Percentiles rank a stretch among this genome's conserved stretches.
Conservation (phyloP, 306 rosid genomes). For the Glycyrrhiza uralensis region DNA sequence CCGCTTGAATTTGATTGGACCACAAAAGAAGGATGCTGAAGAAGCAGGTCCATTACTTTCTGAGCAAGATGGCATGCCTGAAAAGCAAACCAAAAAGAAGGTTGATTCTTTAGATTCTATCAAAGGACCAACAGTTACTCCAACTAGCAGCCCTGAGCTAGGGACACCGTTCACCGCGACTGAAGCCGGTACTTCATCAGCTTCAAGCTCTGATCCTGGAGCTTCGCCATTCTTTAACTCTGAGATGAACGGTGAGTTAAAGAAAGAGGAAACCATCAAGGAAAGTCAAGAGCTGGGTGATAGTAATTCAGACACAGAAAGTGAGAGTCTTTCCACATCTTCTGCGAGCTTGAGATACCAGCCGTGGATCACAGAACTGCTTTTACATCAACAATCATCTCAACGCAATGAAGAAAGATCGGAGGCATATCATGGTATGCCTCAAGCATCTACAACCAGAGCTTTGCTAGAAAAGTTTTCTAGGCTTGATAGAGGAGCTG, state of each 20-base stretch:
- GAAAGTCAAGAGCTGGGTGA: slow-evolving; percentile 63
- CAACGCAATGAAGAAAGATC: slow-evolving; percentile 47
- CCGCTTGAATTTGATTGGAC: slow-evolving; percentile 83
- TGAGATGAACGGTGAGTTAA: slow-evolving; percentile 58
- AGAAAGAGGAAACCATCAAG: slow-evolving; percentile 60
- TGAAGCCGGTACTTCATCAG: slow-evolving; percentile 87
- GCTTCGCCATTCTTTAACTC: slow-evolving; percentile 80
- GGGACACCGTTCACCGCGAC: slow-evolving; percentile 90
- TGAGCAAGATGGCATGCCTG: slow-evolving; percentile 51
- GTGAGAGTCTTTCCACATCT: slow-evolving; percentile 65
- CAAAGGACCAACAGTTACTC: slow-evolving; percentile 81
- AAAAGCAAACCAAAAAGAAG: slow-evolving; percentile 46
- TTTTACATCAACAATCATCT: slow-evolving; percentile 55
- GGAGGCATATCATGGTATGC: slow-evolving; percentile 43
- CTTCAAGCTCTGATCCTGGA: slow-evolving; percentile 94
- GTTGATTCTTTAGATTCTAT: slow-evolving; percentile 47
- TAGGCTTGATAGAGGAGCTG: slow-evolving; percentile 66
- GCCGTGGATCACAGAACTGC: slow-evolving; percentile 75
- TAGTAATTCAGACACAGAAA: slow-evolving; percentile 76
- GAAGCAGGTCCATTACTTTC: slow-evolving; percentile 42
- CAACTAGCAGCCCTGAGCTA: slow-evolving; percentile 93
- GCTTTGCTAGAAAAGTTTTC: slow-evolving; percentile 55
- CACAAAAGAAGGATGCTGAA: slow-evolving; percentile 57
- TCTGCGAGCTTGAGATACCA: slow-evolving; percentile 83
- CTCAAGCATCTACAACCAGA: slow-evolving; percentile 57